Evolutionary conservation across 371 early-diverging fungal genomes (phyloP).

Genomic region (Mortierella sp.): DNA sequence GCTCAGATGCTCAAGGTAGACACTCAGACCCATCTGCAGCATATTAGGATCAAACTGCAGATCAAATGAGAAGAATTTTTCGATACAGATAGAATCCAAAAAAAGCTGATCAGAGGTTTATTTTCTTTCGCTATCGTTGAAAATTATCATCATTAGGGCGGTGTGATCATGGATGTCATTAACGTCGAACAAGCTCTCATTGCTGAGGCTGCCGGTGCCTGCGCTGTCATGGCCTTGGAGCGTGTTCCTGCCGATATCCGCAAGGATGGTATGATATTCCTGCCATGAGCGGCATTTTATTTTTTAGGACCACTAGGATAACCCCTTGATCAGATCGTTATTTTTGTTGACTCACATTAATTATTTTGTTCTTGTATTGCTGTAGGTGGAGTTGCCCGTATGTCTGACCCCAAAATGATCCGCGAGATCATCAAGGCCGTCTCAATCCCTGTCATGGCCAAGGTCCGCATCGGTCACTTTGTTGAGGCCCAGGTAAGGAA

Average conservation of each 20-base stretch:
- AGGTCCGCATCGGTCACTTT: slow-evolving; percentile 98
- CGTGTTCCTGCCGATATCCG: slow-evolving; percentile 99
- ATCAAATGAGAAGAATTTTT: neutral
- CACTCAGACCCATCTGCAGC: neutral
- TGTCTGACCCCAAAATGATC: slow-evolving; percentile 99
- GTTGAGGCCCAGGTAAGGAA: slow-evolving; percentile 88
- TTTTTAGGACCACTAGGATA: too few species aligned
- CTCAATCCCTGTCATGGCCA: slow-evolving; percentile 99
- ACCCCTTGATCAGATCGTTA: neutral
- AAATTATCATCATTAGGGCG: slow-evolving; percentile 71
- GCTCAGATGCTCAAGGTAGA: slow-evolving; percentile 97
- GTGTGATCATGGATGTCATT: slow-evolving; percentile 99
- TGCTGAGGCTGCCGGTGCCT: slow-evolving; percentile 98
- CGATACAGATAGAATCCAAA: neutral
- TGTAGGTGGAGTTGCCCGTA: slow-evolving; percentile 95
- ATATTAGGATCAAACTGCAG: neutral
- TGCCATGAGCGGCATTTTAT: too few species aligned
- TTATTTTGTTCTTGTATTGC: neutral
- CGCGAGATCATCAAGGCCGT: slow-evolving; percentile 95
- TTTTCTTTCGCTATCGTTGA: neutral
- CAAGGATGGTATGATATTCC: slow-evolving; percentile 80
- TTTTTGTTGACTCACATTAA: slow-evolving; percentile 6
- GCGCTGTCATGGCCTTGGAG: slow-evolving; percentile 98
- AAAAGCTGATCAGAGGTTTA: neutral
- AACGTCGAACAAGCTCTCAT: slow-evolving; percentile 97